These are phyloP conservation scores for Grosmannia serpens DNA, from an alignment of 2,329 filamentous ascomycete genomes.

Conservation along the genomic window DNA sequence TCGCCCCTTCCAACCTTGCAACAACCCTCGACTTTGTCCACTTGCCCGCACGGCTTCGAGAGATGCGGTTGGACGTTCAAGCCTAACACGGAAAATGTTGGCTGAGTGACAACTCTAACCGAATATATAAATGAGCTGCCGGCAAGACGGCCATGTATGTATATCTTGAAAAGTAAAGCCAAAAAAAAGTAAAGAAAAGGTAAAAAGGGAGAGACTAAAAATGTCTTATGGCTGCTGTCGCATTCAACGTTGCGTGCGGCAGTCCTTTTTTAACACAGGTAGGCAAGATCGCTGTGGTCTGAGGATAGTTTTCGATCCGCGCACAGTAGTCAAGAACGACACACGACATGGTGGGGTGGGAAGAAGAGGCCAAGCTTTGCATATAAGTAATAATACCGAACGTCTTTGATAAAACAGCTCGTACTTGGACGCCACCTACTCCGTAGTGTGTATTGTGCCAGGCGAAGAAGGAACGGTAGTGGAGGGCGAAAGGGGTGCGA, in stretches of 20 bases:
- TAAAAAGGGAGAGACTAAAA: background rate
- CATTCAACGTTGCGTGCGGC: background rate
- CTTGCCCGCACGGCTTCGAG: background rate
- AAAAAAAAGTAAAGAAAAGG: background rate
- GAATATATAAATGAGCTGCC: background rate
- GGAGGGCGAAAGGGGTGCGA: slow-evolving; percentile 1
- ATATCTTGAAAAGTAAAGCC: background rate
- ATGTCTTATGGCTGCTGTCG: background rate
- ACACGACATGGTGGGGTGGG: background rate
- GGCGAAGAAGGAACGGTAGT: background rate
- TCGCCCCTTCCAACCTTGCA: background rate
- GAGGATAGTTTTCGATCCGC: background rate
- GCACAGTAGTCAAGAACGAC: background rate
- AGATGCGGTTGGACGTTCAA: background rate
- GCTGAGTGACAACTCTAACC: background rate
- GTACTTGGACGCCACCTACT: background rate
- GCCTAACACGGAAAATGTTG: background rate
- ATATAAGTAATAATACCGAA: background rate
- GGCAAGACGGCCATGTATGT: background rate
- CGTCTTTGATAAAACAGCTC: background rate
- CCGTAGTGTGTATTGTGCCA: background rate
- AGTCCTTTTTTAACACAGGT: background rate
- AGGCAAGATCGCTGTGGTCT: background rate
- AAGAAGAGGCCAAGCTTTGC: background rate
- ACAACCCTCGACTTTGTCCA: background rate